phyloP scores from a whole-genome alignment of 345 rosid genomes.

The Microcos paniculata region DNA sequence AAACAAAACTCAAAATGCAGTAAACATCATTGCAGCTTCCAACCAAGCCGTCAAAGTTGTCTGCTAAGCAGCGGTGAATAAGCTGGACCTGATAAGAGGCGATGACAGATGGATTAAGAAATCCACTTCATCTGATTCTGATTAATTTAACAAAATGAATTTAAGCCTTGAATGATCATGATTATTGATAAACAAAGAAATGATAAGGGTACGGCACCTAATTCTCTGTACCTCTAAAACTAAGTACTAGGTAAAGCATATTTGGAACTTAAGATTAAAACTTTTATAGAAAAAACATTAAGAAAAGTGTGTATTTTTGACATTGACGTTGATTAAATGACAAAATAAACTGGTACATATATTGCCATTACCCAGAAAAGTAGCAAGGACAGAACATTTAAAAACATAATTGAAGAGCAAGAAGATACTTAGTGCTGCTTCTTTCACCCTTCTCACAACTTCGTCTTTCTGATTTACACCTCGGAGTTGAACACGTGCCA shows the following conservation, averaged over 20 bases:
- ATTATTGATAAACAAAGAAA: background rate
- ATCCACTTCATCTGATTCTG: background rate
- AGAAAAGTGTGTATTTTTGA: background rate
- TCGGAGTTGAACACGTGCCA: constrained; percentile 60
- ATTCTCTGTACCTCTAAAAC: background rate
- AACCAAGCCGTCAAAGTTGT: background rate
- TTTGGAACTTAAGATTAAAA: background rate
- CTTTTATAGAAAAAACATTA: background rate
- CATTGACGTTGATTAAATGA: background rate
- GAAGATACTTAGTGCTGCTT: constrained; percentile 61
- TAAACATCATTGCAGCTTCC: background rate
- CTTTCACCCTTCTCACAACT: constrained; percentile 70
- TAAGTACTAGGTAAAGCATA: background rate
- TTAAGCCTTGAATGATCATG: background rate
- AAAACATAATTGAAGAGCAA: constrained; percentile 1
- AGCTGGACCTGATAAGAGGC: background rate
- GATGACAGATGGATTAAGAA: background rate
- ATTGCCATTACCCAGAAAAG: background rate
- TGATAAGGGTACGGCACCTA: background rate
- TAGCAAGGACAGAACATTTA: background rate
- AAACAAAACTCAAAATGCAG: background rate
- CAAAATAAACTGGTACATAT: background rate
- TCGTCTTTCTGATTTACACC: constrained; percentile 63
- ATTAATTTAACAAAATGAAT: background rate
- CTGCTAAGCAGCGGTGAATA: background rate